Conservation (phyloP, 441 rosid species). For the Adansonia madagascariensis region DNA sequence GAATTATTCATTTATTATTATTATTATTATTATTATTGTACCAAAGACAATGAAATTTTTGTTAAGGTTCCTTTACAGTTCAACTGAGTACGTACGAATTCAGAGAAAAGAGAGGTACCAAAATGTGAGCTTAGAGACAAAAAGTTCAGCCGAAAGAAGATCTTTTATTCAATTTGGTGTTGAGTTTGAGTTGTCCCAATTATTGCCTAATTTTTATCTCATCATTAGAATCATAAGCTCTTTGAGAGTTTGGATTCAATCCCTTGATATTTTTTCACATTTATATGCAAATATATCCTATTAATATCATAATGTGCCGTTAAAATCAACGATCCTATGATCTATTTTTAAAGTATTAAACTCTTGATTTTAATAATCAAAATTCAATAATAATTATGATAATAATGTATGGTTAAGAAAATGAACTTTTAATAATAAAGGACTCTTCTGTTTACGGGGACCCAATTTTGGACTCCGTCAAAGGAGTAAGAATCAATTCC, state of each 20-base stretch:
- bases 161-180: no score
- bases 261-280: no score
- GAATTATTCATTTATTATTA: no score
- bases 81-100: background rate
- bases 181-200: background rate
- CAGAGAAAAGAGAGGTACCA: background rate
- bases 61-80: constrained; percentile 13
- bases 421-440: background rate
- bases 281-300: background rate
- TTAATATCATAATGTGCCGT: background rate
- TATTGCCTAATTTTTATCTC: background rate
- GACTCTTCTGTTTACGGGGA: background rate
- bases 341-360: no score
- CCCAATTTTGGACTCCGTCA: background rate
- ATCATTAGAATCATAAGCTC: constrained; percentile 20
- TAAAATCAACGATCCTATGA: no score
- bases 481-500: constrained; percentile 16
- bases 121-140: constrained; percentile 10
- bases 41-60: background rate
- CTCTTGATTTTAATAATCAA: no score
- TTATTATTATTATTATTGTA: background rate
- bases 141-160: background rate
- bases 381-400: no score
- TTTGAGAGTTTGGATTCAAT: constrained; percentile 12
- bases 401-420: background rate